phyloP scores from a whole-genome alignment of 2,329 filamentous ascomycete genomes.

The Cryphonectria radicalis region DNA sequence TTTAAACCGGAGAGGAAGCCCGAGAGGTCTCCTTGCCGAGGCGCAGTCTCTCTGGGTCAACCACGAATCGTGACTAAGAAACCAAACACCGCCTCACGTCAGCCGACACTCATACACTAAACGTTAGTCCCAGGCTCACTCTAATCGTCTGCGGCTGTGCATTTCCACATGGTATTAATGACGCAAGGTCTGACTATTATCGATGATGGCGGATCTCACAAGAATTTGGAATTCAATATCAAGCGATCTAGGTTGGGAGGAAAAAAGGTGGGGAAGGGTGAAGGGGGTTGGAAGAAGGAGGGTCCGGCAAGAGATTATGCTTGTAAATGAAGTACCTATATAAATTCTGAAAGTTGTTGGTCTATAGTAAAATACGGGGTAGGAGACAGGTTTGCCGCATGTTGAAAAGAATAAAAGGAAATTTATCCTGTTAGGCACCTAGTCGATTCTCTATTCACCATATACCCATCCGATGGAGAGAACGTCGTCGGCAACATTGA shows the following conservation, averaged over 20 bases:
- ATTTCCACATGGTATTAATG: neutral
- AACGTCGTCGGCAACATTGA: neutral
- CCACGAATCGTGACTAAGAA: neutral
- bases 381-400: too few relatives aligned
- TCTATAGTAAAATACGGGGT: too few relatives aligned
- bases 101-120: slow-evolving; percentile 5
- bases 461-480: neutral
- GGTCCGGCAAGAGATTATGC: neutral
- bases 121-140: neutral
- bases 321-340: too few relatives aligned
- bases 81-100: slow-evolving; percentile 14
- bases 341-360: too few relatives aligned
- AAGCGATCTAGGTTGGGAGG: too few relatives aligned
- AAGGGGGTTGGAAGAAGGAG: too few relatives aligned
- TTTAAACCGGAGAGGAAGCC: neutral
- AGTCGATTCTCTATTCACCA: neutral
- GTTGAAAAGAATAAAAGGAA: too few relatives aligned
- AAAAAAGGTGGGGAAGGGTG: too few relatives aligned
- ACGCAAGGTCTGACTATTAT: neutral
- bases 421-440: neutral
- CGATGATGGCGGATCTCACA: neutral
- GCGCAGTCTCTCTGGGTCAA: slow-evolving; percentile 12
- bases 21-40: neutral
- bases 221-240: neutral
- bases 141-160: neutral